Conservation (phyloP, 768 basidiomycete species). For the Obba rivulosa region DNA sequence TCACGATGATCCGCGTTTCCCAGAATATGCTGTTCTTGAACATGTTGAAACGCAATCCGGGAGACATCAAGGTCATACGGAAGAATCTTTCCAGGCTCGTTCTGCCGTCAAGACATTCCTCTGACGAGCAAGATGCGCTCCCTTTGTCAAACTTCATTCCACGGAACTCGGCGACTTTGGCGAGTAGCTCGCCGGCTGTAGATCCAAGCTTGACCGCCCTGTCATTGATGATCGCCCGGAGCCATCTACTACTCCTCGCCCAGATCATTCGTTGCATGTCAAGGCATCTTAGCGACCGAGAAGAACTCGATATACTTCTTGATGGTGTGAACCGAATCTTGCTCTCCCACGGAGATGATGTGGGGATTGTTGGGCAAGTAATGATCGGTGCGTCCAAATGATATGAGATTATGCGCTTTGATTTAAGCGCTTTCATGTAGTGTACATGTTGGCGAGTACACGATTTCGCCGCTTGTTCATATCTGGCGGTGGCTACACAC, state of each 20-base stretch:
- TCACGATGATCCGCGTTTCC: constrained; percentile 60
- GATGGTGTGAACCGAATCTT: constrained; percentile 71
- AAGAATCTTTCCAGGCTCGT: constrained; percentile 60
- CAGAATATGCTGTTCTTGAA: constrained; percentile 66
- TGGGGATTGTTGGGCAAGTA: constrained; percentile 70
- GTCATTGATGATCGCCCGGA: constrained; percentile 61
- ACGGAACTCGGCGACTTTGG: not conserved
- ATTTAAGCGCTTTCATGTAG: constrained; percentile 26
- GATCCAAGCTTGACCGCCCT: constrained; percentile 33
- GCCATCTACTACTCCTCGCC: constrained; percentile 61
- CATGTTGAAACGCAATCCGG: constrained; percentile 59
- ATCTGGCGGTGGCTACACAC: constrained; percentile 62
- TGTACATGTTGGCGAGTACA: constrained; percentile 69
- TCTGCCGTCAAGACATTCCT: constrained; percentile 41
- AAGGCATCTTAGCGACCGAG: constrained; percentile 62
- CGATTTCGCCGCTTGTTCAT: constrained; percentile 74
- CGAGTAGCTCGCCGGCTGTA: not conserved
- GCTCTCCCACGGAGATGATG: constrained; percentile 63
- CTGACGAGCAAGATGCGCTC: constrained; percentile 41
- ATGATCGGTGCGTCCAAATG: constrained; percentile 51
- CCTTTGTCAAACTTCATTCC: constrained; percentile 27
- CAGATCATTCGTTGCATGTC: constrained; percentile 72
- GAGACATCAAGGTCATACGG: constrained; percentile 63
- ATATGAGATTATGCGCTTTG: not conserved
- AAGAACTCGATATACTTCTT: constrained; percentile 58